These are phyloP conservation scores for Phyllosticta paracitricarpa DNA, from an alignment of 2,329 filamentous ascomycete genomes.

Conservation along the genomic window DNA sequence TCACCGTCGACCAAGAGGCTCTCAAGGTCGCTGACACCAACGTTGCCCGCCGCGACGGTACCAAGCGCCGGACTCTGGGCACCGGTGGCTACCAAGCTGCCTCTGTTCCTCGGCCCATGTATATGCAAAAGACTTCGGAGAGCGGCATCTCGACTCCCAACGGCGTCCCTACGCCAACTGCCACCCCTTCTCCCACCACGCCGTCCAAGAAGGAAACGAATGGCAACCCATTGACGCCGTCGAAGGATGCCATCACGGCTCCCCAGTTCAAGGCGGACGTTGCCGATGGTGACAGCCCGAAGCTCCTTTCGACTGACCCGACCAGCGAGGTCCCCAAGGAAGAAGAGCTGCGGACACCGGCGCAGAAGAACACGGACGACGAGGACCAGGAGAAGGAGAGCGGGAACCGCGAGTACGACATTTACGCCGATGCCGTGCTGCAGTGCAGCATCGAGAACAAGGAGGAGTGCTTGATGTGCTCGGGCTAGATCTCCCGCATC, in stretches of 20 bases:
- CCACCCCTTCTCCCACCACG: conserved; percentile 47
- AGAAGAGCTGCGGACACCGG: conserved; percentile 54
- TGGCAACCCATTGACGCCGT: conserved; percentile 27
- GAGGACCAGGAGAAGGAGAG: conserved; percentile 64
- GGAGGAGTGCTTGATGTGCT: conserved; percentile 94
- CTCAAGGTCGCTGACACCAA: conserved; percentile 80
- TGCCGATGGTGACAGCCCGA: conserved; percentile 66
- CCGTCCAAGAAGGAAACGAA: conserved; percentile 33
- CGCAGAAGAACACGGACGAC: conserved; percentile 44
- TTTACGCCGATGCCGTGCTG: conserved; percentile 87
- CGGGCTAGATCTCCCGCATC: conserved; percentile 50
- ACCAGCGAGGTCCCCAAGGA: conserved; percentile 44
- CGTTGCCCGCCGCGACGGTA: conserved; percentile 51
- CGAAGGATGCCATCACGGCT: conserved; percentile 50
- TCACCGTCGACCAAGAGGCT: conserved; percentile 95
- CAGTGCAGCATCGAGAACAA: conserved; percentile 96
- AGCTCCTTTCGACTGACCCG: conserved; percentile 64
- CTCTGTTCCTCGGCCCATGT: conserved; percentile 58
- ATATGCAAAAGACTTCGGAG: conserved; percentile 43
- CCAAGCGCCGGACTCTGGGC: conserved; percentile 55
- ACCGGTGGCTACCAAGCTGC: conserved; percentile 39
- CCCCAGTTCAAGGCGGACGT: conserved; percentile 67
- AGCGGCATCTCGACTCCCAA: conserved; percentile 32
- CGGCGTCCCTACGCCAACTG: conserved; percentile 58
- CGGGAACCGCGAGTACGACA: conserved; percentile 68